Base-by-base conservation (phyloP, 2,329 filamentous ascomycete species). In the Zelopaecilomyces penicillatus region DNA sequence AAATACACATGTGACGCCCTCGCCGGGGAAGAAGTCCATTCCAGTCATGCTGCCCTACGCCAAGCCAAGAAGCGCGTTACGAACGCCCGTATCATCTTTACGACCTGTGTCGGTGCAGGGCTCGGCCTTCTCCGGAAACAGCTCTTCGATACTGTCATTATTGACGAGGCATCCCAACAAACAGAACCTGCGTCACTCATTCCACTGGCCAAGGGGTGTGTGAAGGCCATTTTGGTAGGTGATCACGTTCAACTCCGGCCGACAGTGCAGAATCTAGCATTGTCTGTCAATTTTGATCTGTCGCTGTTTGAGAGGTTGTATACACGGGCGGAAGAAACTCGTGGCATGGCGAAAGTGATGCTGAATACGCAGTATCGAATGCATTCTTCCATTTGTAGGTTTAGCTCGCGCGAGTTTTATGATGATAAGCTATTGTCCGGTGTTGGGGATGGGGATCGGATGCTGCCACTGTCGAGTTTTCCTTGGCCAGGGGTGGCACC, bases 121-220 rank as follows among this genome's bases (percentile, higher is more conserved):
- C 54, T 71, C 0, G 67, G 67, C 0, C 50, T 73, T 4, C 58
- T 71, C 5, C 62, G 67, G 11, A 54, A 51, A 4, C 56, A 69
- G 42, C 29, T 39, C 1, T 70, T 71, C 42, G 57, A 64, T 30
- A 62, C 61, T 5, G 65, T 70, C 10, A 62, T 72, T 44, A 58
- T 73, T 4, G 67, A 71, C 44, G 68, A 73, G 55, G 69, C 70
- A 5, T 73, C 69, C 3, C 69, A 73, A 47, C 66, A 67, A 44
- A 70, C 66, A 0, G 69, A 73, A 45, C 62, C 68, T 0, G 61
- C 55, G 1, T 64, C 63, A 3, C 51, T 71, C 1, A 57, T 70
- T 0, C 66, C 64, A 3, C 55, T 70, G 3, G 58, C 65, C 7
- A 71, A 69, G 43, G 65, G 67, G 0, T 70, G 68, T 40, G 46